phyloP scores from a whole-genome alignment of 2,329 filamentous ascomycete genomes.

The Phialocephala subalpina region DNA sequence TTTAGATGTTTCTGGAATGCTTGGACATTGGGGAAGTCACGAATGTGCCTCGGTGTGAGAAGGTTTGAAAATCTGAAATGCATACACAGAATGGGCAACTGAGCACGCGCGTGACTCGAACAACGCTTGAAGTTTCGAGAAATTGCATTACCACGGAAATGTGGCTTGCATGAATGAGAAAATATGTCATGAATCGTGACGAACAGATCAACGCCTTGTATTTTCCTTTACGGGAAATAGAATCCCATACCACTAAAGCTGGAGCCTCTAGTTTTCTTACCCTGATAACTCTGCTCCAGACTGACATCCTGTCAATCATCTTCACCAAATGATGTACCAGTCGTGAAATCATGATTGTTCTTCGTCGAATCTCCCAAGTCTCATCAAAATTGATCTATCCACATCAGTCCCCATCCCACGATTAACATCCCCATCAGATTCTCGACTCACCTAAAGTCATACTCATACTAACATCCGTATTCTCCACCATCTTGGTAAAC shows the following conservation, averaged over 20 bases:
- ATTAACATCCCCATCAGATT: neutral
- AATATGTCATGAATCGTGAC: neutral
- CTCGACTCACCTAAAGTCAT: slow-evolving; percentile 71
- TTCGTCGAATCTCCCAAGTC: neutral
- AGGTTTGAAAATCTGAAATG: neutral
- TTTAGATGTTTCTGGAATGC: neutral
- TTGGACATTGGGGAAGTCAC: neutral
- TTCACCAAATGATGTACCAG: slow-evolving; percentile 3
- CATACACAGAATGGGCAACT: neutral
- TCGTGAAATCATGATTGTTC: slow-evolving; percentile 22
- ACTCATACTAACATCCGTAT: slow-evolving; percentile 81
- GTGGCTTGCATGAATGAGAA: neutral
- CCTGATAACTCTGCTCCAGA: neutral
- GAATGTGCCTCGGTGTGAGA: neutral
- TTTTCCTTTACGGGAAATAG: neutral
- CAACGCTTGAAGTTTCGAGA: neutral
- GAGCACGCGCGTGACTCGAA: neutral
- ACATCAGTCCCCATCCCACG: slow-evolving; percentile 15
- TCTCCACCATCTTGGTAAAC: slow-evolving; percentile 99
- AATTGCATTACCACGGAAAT: neutral
- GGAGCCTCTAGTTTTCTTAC: neutral
- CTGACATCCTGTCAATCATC: neutral
- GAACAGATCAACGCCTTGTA: slow-evolving; percentile 4
- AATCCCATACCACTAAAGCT: slow-evolving; percentile 2
- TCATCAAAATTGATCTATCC: slow-evolving; percentile 40